Percentiles rank a stretch among this genome's conserved stretches.
Evolutionary conservation across 2,329 filamentous ascomycete genomes (phyloP).

Genomic region (Alternaria arbusti): DNA sequence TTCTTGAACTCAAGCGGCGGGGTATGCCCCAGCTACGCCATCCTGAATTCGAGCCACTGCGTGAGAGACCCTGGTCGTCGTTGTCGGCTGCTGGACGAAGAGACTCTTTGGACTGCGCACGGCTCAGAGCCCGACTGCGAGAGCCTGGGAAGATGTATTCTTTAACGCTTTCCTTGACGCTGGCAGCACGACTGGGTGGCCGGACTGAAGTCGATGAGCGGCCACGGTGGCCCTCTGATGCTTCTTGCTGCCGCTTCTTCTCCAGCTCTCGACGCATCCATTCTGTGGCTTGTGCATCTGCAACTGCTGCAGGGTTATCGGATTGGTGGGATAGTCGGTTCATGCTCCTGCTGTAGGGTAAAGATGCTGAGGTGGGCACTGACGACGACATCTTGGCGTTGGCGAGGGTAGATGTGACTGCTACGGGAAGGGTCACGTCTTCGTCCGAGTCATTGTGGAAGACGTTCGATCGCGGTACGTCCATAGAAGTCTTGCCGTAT

Average conservation of each 20-base stretch:
- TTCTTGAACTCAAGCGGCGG: constrained; percentile 42
- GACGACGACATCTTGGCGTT: constrained; percentile 49
- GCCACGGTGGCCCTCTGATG: constrained; percentile 25
- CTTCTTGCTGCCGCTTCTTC: constrained; percentile 46
- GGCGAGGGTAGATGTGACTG: constrained; percentile 51
- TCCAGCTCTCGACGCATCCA: constrained; percentile 55
- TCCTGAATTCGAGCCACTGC: constrained; percentile 35
- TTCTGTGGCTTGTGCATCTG: constrained; percentile 49
- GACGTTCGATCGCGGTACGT: constrained; percentile 24
- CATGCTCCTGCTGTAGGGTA: constrained; percentile 38
- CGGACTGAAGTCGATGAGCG: constrained; percentile 25
- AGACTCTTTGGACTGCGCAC: constrained; percentile 45
- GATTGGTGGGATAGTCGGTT: constrained; percentile 46
- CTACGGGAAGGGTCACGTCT: constrained; percentile 51
- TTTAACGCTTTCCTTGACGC: constrained; percentile 48
- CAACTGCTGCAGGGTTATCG: constrained; percentile 42
- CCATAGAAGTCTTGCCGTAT: constrained; percentile 28
- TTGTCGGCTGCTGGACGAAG: constrained; percentile 23
- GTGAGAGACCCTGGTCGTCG: constrained; percentile 27
- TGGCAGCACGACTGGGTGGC: constrained; percentile 45
- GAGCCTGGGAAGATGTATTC: constrained; percentile 52
- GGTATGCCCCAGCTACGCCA: constrained; percentile 50
- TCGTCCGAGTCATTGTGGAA: constrained; percentile 38
- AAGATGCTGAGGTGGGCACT: constrained; percentile 50
- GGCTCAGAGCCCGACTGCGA: constrained; percentile 31